Conservation (phyloP, 75 land plant genomes). For the Selaginella moellendorffii region DNA sequence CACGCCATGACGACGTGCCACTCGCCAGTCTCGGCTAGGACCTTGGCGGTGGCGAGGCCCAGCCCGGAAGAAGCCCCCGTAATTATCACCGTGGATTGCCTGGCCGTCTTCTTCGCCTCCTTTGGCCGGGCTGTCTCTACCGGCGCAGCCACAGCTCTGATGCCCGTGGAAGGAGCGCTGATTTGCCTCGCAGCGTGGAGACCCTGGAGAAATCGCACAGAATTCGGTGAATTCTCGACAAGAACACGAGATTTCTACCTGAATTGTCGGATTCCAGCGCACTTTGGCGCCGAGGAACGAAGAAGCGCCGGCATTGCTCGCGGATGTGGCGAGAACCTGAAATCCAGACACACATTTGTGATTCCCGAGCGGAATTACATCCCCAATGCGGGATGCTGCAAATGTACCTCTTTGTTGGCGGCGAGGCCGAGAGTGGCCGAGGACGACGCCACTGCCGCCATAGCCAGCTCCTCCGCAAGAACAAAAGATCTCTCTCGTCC, state of each 20-base stretch:
- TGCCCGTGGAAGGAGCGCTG: not conserved
- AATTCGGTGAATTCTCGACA: not conserved
- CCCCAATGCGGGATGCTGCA: too few relatives aligned
- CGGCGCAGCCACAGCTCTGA: slow-evolving; percentile 54
- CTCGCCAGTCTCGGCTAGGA: slow-evolving; percentile 71
- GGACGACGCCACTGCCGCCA: not conserved
- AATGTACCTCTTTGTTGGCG: not conserved
- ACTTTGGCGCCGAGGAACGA: not conserved
- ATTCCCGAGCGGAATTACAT: not conserved
- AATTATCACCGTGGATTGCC: slow-evolving; percentile 57
- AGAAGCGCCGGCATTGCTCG: not conserved
- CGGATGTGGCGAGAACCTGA: not conserved
- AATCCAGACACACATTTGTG: not conserved
- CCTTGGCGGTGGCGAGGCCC: slow-evolving; percentile 88
- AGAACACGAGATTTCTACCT: not conserved
- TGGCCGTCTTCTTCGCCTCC: slow-evolving; percentile 55
- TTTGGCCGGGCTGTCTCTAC: slow-evolving; percentile 25
- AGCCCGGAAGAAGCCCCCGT: slow-evolving; percentile 98
- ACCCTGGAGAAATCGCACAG: not conserved
- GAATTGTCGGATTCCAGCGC: not conserved
- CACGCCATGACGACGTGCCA: slow-evolving; percentile 98
- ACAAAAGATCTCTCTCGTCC: not conserved
- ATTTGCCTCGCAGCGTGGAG: not conserved
- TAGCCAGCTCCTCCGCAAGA: not conserved
- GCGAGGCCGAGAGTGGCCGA: not conserved